Percentiles rank a stretch among this genome's conserved stretches.
Conservation (phyloP, 1,139 yeast genomes). For the Taiozyma onychis region DNA sequence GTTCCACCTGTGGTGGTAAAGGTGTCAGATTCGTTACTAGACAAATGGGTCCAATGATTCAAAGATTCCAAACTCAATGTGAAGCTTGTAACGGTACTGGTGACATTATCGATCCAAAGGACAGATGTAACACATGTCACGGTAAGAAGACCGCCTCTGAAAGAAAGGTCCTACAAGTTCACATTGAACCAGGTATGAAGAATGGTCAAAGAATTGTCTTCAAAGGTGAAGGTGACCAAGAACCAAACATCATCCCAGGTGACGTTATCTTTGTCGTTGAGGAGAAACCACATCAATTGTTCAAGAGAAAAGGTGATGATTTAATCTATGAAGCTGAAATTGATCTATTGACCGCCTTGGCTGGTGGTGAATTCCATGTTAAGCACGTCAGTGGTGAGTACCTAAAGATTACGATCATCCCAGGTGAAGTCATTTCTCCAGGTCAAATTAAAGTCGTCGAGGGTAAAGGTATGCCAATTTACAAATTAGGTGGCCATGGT, state of each 20-base stretch:
- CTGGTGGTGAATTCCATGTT: constrained; percentile 89
- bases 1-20: constrained; percentile 81
- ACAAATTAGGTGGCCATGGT: constrained; percentile 72
- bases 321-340: constrained; percentile 80
- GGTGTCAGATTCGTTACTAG: constrained; percentile 93
- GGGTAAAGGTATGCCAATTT: constrained; percentile 94
- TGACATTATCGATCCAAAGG: constrained; percentile 80
- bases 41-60: constrained; percentile 99
- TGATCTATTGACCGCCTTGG: constrained; percentile 88
- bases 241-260: constrained; percentile 93
- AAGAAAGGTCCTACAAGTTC: constrained; percentile 90
- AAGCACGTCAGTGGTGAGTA: constrained; percentile 87
- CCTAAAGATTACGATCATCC: constrained; percentile 72
- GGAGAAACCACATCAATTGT: constrained; percentile 77
- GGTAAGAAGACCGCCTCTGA: constrained; percentile 88
- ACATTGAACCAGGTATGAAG: constrained; percentile 95
- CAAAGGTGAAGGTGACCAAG: constrained; percentile 97
- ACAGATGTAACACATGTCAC: constrained; percentile 79
- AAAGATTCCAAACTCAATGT: constrained; percentile 95
- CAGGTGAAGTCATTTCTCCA: constrained; percentile 93
- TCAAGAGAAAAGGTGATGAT: constrained; percentile 88
- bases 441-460: constrained; percentile 77
- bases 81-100: constrained; percentile 92
- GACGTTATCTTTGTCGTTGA: constrained; percentile 90
- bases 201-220: constrained; percentile 90